A percentile compares a stretch with the other conserved stretches of the same genome.
Conservation (phyloP, 2,329 filamentous ascomycete genomes). For the Aspergillus vadensis region DNA sequence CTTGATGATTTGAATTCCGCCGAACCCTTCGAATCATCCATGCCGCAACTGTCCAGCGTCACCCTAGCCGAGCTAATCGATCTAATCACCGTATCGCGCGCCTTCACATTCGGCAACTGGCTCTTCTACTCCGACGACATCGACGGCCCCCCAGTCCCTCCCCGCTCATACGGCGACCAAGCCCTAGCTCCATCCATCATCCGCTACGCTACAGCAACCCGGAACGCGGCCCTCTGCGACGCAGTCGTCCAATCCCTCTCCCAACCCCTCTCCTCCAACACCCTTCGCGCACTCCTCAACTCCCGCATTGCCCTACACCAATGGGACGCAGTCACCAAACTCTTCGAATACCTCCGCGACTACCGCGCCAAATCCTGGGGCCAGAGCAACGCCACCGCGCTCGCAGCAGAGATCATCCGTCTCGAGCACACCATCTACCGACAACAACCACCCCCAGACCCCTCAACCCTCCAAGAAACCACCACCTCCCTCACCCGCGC, state of each 20-base stretch:
- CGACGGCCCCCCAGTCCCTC: slow-evolving; percentile 57
- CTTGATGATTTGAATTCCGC: slow-evolving; percentile 19
- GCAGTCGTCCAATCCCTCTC: slow-evolving; percentile 32
- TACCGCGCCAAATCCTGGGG: slow-evolving; percentile 40
- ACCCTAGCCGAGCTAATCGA: slow-evolving; percentile 56
- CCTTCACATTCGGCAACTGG: slow-evolving; percentile 55
- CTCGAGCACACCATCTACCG: slow-evolving; percentile 32
- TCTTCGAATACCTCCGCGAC: slow-evolving; percentile 38
- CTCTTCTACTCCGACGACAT: slow-evolving; percentile 55
- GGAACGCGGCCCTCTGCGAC: slow-evolving; percentile 42
- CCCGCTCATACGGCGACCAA: slow-evolving; percentile 48
- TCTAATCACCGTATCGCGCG: slow-evolving; percentile 48
- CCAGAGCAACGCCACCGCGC: slow-evolving; percentile 37
- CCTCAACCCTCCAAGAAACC: slow-evolving; percentile 12
- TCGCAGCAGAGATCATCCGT: slow-evolving; percentile 45
- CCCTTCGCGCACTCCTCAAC: slow-evolving; percentile 39
- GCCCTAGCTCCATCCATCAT: slow-evolving; percentile 56
- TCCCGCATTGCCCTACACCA: slow-evolving; percentile 35
- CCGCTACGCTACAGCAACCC: slow-evolving; percentile 55
- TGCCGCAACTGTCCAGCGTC: slow-evolving; percentile 46
- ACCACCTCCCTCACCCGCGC: slow-evolving; percentile 26
- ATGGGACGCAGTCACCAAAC: slow-evolving; percentile 37
- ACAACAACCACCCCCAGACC: slow-evolving; percentile 6
- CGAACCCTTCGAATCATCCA: slow-evolving; percentile 30
- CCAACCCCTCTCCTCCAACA: slow-evolving; percentile 39